Conservation (phyloP, 345 rosid genomes). For the Angophora floribunda region DNA sequence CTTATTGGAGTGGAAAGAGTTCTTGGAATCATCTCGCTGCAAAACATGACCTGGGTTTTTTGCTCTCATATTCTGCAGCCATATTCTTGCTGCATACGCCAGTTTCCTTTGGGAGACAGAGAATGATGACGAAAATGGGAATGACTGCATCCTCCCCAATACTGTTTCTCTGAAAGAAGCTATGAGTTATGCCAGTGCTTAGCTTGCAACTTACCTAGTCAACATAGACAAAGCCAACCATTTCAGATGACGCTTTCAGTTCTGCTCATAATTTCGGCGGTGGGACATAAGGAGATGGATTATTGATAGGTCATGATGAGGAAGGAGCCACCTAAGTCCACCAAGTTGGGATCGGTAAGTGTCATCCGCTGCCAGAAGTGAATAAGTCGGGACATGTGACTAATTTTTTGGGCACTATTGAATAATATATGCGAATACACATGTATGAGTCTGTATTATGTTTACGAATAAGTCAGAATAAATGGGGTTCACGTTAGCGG, state of each 20-base stretch:
- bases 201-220: not conserved
- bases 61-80: slow-evolving; percentile 19
- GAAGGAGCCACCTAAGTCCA: not conserved
- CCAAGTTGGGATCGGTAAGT: not conserved
- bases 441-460: not conserved
- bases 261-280: not conserved
- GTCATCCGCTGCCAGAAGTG: not conserved
- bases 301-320: not conserved
- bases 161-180: not conserved
- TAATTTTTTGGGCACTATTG: not conserved
- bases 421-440: not conserved
- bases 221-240: not conserved
- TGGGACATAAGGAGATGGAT: not conserved
- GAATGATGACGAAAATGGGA: not conserved
- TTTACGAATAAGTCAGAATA: not conserved
- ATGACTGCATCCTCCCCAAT: not conserved
- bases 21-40: not conserved
- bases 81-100: slow-evolving; percentile 72
- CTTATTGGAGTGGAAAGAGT: not conserved
- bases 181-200: not conserved
- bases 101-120: slow-evolving; percentile 81
- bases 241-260: not conserved
- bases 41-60: not conserved
- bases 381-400: not conserved
- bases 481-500: not conserved